These are phyloP conservation scores for Xanthoconium separans DNA, from an alignment of 1,284 basidiomycete genomes.

Conservation along the genomic window DNA sequence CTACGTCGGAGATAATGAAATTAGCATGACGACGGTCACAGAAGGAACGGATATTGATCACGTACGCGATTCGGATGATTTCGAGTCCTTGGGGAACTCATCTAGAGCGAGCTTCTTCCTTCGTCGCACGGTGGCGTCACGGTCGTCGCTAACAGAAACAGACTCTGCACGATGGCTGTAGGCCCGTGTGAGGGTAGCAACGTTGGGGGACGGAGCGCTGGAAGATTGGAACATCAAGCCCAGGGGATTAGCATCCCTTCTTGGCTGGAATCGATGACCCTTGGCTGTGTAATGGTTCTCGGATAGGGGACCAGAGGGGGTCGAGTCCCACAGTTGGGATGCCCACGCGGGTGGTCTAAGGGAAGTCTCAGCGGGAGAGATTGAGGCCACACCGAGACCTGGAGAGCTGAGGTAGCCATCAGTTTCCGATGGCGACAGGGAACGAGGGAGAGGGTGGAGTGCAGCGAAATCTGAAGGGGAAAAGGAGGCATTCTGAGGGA, in stretches of 20 bases:
- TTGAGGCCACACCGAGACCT: constrained; percentile 45
- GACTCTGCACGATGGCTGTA: constrained; percentile 69
- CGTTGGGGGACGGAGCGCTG: constrained; percentile 57
- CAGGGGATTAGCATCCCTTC: constrained; percentile 45
- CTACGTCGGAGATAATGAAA: constrained; percentile 32
- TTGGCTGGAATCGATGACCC: constrained; percentile 33
- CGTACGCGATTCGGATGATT: constrained; percentile 32
- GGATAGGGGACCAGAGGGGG: constrained; percentile 40
- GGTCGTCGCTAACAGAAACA: constrained; percentile 57
- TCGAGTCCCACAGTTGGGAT: constrained; percentile 57
- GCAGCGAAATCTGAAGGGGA: constrained; percentile 60
- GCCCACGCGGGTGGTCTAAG: constrained; percentile 58
- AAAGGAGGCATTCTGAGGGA: constrained; percentile 49
- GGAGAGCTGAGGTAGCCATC: constrained; percentile 40
- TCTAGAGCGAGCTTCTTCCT: constrained; percentile 55
- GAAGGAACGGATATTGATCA: constrained; percentile 32
- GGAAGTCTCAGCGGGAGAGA: constrained; percentile 56
- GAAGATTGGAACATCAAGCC: constrained; percentile 74
- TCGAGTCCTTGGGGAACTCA: constrained; percentile 38
- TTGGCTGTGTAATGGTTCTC: constrained; percentile 37
- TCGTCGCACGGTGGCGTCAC: constrained; percentile 67
- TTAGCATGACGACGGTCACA: constrained; percentile 26
- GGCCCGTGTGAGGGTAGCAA: constrained; percentile 47
- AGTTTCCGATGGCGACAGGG: constrained; percentile 52
- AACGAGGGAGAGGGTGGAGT: constrained; percentile 57